Base-by-base conservation (phyloP, 2,329 filamentous ascomycete genomes). In the Ophiosphaerella narmari region DNA sequence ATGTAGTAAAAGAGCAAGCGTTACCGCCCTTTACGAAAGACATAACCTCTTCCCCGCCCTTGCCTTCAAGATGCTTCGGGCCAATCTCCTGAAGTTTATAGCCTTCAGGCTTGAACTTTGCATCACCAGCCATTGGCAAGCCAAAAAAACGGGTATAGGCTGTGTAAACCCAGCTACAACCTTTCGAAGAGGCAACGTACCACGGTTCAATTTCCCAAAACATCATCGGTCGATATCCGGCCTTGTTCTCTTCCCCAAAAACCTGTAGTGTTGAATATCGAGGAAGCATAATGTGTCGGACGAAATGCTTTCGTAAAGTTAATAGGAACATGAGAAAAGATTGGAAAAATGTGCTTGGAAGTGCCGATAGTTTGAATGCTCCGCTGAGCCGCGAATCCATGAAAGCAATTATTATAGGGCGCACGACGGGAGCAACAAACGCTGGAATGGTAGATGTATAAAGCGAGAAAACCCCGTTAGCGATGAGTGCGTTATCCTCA, bases 71-170 rank as follows among this genome's bases (percentile, higher is more conserved):
- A 40, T 52, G 37, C 39, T 43, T 49, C 21, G 46, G 52, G 9
- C 42, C 48, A 38, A 55, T 45, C 38, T 43, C 52, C 21, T 52
- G 44, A n/a, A 51, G 26, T 36, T 36, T 51, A 23, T 45, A 48
- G 0, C 42, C 45, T 33, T 48, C 45, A 4, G 48, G 49, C 5
- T 45, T 38, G 36, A 40, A 46, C n/a, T 48, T 52, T 40, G 42
- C 24, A 16, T 55, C 45, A 14, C 45, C 42, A 33, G 52, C 44
- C 26, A 51, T 21, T 5, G 38, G 42, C 4, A 43, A 42, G 13
- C 43, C 36, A 26, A 48, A 54, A 6, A 36, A 43, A 18, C 40
- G 39, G n/a, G 14, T 46, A 14, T 50, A 53, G 2, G 39, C 35
- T 13, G 14, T 13, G 11, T 48, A 43, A 11, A 51, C 5, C 42